These are phyloP conservation scores for Penicillium sp. DNA, from an alignment of 2,329 filamentous ascomycete species.

Conservation along the genomic window DNA sequence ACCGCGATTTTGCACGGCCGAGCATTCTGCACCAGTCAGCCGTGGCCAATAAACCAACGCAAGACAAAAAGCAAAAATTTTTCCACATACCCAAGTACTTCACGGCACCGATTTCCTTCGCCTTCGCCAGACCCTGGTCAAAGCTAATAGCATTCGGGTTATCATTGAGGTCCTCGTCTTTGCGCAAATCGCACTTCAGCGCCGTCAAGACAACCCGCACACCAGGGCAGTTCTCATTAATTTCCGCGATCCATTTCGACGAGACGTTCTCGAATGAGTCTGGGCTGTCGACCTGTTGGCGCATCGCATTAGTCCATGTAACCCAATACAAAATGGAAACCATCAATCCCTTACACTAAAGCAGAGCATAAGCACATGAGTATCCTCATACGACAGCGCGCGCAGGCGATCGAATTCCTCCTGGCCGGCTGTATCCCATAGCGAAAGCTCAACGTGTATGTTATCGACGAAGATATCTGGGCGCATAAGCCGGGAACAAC, in stretches of 20 bases:
- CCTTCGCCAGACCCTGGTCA: slow-evolving; percentile 86
- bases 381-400: slow-evolving; percentile 96
- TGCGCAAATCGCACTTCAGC: slow-evolving; percentile 93
- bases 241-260: slow-evolving; percentile 97
- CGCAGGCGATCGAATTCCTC: slow-evolving; percentile 98
- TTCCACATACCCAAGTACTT: slow-evolving; percentile 74
- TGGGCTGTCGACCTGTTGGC: slow-evolving; percentile 73
- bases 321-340: neutral
- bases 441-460: slow-evolving; percentile 92
- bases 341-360: slow-evolving; percentile 66
- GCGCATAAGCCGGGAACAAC: slow-evolving; percentile 18
- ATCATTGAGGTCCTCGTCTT: slow-evolving; percentile 72
- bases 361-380: slow-evolving; percentile 97
- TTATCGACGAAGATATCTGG: slow-evolving; percentile 97
- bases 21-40: slow-evolving; percentile 70
- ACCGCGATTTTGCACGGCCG: slow-evolving; percentile 94
- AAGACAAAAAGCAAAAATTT: too few species aligned
- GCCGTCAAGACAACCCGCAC: slow-evolving; percentile 95
- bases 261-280: slow-evolving; percentile 98
- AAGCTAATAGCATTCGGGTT: slow-evolving; percentile 72
- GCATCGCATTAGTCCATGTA: neutral
- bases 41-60: neutral
- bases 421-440: slow-evolving; percentile 98
- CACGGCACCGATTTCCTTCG: slow-evolving; percentile 85
- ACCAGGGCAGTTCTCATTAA: slow-evolving; percentile 93